These are phyloP conservation scores for Tuber borchii DNA, from an alignment of 495 filamentous ascomycete species.

Conservation along the genomic window DNA sequence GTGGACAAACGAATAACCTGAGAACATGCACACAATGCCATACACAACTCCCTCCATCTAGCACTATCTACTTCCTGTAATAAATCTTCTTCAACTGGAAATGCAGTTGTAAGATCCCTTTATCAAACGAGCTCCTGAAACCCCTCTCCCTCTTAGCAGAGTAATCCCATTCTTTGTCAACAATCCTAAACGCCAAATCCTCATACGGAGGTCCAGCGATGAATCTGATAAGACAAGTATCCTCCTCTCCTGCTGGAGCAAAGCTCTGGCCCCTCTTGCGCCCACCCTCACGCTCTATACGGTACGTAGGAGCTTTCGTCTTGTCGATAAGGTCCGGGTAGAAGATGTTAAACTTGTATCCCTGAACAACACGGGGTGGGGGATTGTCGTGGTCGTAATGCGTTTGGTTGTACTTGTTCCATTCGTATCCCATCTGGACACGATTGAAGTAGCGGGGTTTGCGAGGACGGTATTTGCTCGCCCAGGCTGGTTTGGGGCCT, in stretches of 20 bases:
- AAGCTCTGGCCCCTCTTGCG: constrained; percentile 84
- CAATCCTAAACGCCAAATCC: constrained; percentile 94
- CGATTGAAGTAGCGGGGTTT: constrained; percentile 98
- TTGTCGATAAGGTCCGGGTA: constrained; percentile 99
- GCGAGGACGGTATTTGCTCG: constrained; percentile 78
- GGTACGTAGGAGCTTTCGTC: constrained; percentile 85
- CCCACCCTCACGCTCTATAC: constrained; percentile 86
- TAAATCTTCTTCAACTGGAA: constrained; percentile 88
- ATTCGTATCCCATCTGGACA: constrained; percentile 98
- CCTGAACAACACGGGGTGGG: constrained; percentile 94
- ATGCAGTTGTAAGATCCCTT: constrained; percentile 95
- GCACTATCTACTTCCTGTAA: constrained; percentile 36
- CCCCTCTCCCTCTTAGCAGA: constrained; percentile 90
- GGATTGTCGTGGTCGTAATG: constrained; percentile 99
- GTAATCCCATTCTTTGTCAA: constrained; percentile 99
- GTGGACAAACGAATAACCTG: neutral
- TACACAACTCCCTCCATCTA: neutral
- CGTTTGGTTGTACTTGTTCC: constrained; percentile 99
- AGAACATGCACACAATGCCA: neutral
- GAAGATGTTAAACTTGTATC: constrained; percentile 99
- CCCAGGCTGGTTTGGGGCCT: constrained; percentile 66
- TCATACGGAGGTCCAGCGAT: constrained; percentile 94
- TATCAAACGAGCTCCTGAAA: constrained; percentile 95
- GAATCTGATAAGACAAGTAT: constrained; percentile 94
- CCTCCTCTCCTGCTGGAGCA: constrained; percentile 92